These are phyloP conservation scores for Diaporthe citrichinensis DNA, from an alignment of 2,329 filamentous ascomycete species.

Conservation along the genomic window DNA sequence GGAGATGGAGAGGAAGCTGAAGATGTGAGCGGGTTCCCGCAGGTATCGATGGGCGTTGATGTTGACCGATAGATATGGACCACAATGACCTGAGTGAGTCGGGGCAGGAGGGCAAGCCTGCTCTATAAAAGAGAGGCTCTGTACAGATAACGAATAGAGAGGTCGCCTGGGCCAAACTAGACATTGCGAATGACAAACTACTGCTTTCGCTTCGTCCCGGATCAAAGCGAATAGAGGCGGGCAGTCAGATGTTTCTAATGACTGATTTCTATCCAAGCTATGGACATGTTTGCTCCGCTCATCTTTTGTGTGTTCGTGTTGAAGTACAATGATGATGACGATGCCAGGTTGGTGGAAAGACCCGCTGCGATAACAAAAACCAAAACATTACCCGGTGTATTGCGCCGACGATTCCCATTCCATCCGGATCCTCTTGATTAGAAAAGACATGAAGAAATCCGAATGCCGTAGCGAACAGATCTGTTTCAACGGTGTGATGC, in stretches of 20 bases:
- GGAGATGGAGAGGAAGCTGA: conserved; percentile 94
- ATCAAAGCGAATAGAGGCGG: background rate
- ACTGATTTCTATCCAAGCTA: conserved; percentile 41
- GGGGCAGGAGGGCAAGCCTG: background rate
- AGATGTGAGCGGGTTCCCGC: conserved; percentile 68
- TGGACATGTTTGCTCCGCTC: conserved; percentile 40
- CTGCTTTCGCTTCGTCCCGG: background rate
- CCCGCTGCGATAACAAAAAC: conserved; percentile 31
- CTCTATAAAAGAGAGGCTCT: background rate
- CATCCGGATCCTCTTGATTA: conserved; percentile 33
- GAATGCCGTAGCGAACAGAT: conserved; percentile 26
- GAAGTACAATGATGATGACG: conserved; percentile 35
- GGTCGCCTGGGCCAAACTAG: conserved; percentile 10
- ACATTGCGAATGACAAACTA: conserved; percentile 20
- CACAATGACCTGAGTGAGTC: background rate
- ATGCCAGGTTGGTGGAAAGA: conserved; percentile 21
- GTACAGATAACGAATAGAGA: conserved; percentile 36
- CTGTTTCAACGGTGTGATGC: conserved; percentile 13
- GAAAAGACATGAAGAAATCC: conserved; percentile 32
- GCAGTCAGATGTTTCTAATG: conserved; percentile 33
- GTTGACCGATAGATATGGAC: background rate
- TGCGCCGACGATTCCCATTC: conserved; percentile 40
- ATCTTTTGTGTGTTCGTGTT: conserved; percentile 33
- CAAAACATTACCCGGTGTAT: conserved; percentile 39
- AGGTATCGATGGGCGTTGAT: background rate